These are phyloP conservation scores for Saccharomycopsis hybrid DNA, from an alignment of 1,139 yeast genomes.

Conservation along the genomic window DNA sequence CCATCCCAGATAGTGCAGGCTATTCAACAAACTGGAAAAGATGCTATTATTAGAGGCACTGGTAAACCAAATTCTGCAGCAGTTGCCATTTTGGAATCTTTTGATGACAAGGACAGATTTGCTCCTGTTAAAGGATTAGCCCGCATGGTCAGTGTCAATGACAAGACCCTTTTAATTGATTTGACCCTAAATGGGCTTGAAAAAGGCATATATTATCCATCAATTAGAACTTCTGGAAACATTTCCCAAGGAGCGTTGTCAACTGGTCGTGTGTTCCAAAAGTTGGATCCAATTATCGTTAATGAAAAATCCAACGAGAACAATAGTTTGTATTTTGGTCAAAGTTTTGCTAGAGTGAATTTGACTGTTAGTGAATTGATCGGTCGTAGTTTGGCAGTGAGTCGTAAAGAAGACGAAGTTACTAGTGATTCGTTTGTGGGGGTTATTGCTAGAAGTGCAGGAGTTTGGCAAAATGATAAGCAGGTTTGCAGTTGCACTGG, in stretches of 20 bases:
- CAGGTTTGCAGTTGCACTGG: conserved; percentile 93
- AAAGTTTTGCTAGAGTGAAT: conserved; percentile 54
- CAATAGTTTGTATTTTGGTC: conserved; percentile 43
- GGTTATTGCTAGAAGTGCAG: conserved; percentile 93
- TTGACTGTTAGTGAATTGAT: conserved; percentile 58
- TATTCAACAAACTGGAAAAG: conserved; percentile 69
- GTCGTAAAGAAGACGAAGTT: conserved; percentile 35
- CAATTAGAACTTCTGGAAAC: conserved; percentile 67
- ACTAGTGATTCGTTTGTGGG: conserved; percentile 56
- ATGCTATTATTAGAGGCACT: conserved; percentile 88
- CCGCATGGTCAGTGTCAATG: conserved; percentile 66
- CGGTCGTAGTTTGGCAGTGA: conserved; percentile 73
- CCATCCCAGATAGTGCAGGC: conserved; percentile 64
- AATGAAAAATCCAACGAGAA: conserved; percentile 31
- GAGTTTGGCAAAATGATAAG: conserved; percentile 94
- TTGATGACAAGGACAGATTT: conserved; percentile 39
- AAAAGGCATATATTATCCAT: conserved; percentile 62
- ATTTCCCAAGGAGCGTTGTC: conserved; percentile 66
- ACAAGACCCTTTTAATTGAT: conserved; percentile 57
- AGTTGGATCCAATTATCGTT: conserved; percentile 44
- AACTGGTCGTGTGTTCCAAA: conserved; percentile 50
- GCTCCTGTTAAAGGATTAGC: conserved; percentile 83
- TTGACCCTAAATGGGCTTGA: conserved; percentile 68
- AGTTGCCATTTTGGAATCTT: conserved; percentile 80
- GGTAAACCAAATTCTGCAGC: conserved; percentile 88